These are phyloP conservation scores for Achaetomium macrosporum DNA, from an alignment of 2,329 filamentous ascomycete genomes.

Conservation along the genomic window DNA sequence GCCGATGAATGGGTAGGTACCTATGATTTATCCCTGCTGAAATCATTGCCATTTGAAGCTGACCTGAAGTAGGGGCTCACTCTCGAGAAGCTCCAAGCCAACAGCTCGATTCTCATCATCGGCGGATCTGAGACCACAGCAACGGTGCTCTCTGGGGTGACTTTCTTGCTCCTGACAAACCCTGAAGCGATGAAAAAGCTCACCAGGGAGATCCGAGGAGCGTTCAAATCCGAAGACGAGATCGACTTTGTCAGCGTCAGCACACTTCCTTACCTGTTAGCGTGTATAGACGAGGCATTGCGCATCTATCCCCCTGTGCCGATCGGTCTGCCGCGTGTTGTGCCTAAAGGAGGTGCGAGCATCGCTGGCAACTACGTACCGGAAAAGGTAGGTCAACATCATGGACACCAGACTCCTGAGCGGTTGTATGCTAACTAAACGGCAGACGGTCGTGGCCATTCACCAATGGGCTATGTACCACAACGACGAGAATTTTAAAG, in stretches of 20 bases:
- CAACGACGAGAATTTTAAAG: conserved; percentile 38
- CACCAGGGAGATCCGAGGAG: conserved; percentile 35
- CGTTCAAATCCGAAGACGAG: conserved; percentile 34
- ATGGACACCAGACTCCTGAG: not conserved
- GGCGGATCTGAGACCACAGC: conserved; percentile 49
- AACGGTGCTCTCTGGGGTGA: conserved; percentile 36
- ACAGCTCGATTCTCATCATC: conserved; percentile 32
- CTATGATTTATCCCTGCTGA: not conserved
- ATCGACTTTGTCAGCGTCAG: conserved; percentile 29
- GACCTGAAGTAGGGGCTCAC: conserved; percentile 17
- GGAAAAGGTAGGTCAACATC: conserved; percentile 26
- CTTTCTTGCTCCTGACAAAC: conserved; percentile 37
- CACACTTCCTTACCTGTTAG: conserved; percentile 30
- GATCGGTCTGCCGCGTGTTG: conserved; percentile 27
- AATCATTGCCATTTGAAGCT: not conserved
- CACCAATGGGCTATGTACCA: conserved; percentile 42
- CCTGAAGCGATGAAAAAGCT: conserved; percentile 34
- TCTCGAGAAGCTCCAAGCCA: conserved; percentile 22
- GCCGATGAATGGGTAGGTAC: conserved; percentile 22
- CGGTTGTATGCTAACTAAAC: not conserved
- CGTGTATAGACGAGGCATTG: conserved; percentile 33
- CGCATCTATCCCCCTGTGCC: conserved; percentile 32
- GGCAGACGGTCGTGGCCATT: conserved; percentile 37
- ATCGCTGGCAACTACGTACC: conserved; percentile 31
- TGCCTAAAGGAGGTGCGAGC: conserved; percentile 29